Evolutionary conservation across 2,329 filamentous ascomycete species (phyloP).

Genomic region (Fusarium sp.): DNA sequence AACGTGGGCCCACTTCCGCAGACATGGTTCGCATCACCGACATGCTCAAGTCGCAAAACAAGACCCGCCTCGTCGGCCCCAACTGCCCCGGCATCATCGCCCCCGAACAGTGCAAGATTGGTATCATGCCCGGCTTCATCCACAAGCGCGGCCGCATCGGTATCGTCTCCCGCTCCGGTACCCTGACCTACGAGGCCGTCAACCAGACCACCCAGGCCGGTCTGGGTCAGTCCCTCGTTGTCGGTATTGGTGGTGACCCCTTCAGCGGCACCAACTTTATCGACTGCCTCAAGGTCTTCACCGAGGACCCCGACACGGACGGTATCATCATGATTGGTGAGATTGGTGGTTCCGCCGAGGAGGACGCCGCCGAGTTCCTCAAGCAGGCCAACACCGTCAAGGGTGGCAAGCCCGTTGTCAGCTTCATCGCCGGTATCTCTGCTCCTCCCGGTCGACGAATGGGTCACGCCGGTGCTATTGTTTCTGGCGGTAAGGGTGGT

Average conservation of each 20-base stretch:
- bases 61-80: conserved; percentile 95
- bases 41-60: conserved; percentile 96
- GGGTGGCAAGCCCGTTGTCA: conserved; percentile 90
- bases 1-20: conserved; percentile 49
- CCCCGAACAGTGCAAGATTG: conserved; percentile 98
- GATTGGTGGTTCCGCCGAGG: conserved; percentile 96
- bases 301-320: conserved; percentile 94
- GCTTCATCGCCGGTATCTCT: conserved; percentile 98
- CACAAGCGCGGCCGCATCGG: conserved; percentile 99
- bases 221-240: conserved; percentile 96
- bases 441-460: conserved; percentile 96
- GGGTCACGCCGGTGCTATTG: conserved; percentile 98
- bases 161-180: conserved; percentile 98
- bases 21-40: conserved; percentile 99
- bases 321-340: conserved; percentile 99
- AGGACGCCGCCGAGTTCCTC: conserved; percentile 97
- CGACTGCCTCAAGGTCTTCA: conserved; percentile 97
- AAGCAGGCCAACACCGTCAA: conserved; percentile 90
- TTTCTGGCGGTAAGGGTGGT: conserved; percentile 96
- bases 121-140: conserved; percentile 99
- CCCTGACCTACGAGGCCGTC: conserved; percentile 98
- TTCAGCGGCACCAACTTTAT: conserved; percentile 99
- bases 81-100: conserved; percentile 99
- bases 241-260: conserved; percentile 97
- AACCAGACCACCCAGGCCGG: conserved; percentile 99